Evolutionary conservation across 2,329 filamentous ascomycete species (phyloP).

Genomic region (Epicoccum sorghinum): DNA sequence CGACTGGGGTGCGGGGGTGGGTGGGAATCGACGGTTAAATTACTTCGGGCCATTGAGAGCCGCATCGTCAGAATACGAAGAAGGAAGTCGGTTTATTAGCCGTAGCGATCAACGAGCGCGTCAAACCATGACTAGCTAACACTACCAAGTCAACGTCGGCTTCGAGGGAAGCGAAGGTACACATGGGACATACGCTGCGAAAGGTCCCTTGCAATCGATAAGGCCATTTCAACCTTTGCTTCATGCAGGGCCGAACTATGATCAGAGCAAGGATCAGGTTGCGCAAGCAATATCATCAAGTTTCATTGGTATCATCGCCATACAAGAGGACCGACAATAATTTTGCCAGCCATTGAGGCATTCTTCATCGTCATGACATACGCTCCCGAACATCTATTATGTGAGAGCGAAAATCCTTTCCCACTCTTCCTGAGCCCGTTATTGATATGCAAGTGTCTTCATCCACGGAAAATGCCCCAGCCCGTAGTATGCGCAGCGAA

Average conservation of each 20-base stretch:
- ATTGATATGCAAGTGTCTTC: neutral
- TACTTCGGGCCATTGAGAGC: slow-evolving; percentile 17
- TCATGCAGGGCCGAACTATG: neutral
- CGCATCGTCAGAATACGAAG: neutral
- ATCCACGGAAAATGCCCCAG: neutral
- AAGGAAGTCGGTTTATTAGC: slow-evolving; percentile 19
- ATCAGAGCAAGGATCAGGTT: neutral
- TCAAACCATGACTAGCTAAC: neutral
- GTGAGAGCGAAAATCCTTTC: neutral
- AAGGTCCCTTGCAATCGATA: no score
- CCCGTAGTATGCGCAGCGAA: no score
- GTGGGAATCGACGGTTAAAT: slow-evolving; percentile 43
- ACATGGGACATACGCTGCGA: no score
- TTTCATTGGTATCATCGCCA: slow-evolving; percentile 16
- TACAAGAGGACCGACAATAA: neutral
- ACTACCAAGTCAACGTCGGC: no score
- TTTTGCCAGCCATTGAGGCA: neutral
- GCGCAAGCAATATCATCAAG: neutral
- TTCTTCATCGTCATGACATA: neutral
- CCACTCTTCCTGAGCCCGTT: neutral
- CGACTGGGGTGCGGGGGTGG: slow-evolving; percentile 28
- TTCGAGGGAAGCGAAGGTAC: no score
- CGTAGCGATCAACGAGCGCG: slow-evolving; percentile 21
- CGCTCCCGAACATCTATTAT: neutral
- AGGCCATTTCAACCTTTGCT: neutral